These are phyloP conservation scores for Sorghum bicolor DNA, from an alignment of 176 grass and related monocot species.

Conservation along the genomic window Sorghum_bicolor_NCBIv3 NC_012871.2:66647501-66648000, in stretches of 20 bases:
- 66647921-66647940: neutral
- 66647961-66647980: neutral
- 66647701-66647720: neutral
- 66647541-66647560: neutral
- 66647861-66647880: slow-evolving; percentile 5
- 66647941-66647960: neutral
- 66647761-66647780: slow-evolving; percentile 12
- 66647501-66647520: neutral
- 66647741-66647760: slow-evolving; percentile 11
- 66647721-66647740: neutral
- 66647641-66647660: neutral
- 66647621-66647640: neutral
- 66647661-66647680: neutral
- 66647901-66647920: neutral
- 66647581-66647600: neutral
- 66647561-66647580: neutral
- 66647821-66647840: slow-evolving; percentile 18
- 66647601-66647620: neutral
- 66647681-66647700: neutral
- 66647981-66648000: neutral
- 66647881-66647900: neutral
- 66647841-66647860: slow-evolving; percentile 21
- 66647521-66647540: neutral
- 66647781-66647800: slow-evolving; percentile 25
- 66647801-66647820: slow-evolving; percentile 16